Base-by-base conservation (phyloP, 768 basidiomycete genomes). In the Trametes elegans region DNA sequence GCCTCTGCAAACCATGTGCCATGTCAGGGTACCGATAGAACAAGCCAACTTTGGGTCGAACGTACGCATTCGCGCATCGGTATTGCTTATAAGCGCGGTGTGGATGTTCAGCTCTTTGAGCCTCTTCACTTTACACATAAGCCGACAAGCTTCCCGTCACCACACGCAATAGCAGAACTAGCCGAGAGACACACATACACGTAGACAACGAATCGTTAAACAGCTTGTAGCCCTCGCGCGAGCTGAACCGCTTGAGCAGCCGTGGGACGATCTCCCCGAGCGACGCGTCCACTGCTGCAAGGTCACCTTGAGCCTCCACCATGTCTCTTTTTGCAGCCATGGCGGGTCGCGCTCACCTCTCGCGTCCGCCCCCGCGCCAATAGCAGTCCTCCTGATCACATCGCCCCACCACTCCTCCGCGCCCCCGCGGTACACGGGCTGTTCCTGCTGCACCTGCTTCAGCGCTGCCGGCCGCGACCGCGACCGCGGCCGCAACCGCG, bases 361-460 rank as follows among this genome's bases (percentile, higher is more conserved):
- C 43, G 78, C 66, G 68, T 86, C 74, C 3, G 84, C 90, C 1
- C 88, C 88, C 38, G 90, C 88, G 3, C 83, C 88, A 2, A 89
- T 68, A 16, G 89, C 90, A 32, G 90, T 92, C 53, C 80, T 72
- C 53, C 74, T 75, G 57, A 93, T 84, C 34, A 93, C 88, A 58
- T 88, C 84, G n/a, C 73, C 68, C 90, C 90, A 93, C 89, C 88
- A 92, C 3, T 64, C 68, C 28, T 77, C 67, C 42, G 77, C 76
- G 43, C 84, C 84, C 14, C 74, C 68, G 43, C 69, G 65, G 64
- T 90, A 90, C 0, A 73, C 78, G 1, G 88, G 87, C 40, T 77
- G 75, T 56, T 84, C 80, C 14, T 59, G 71, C 65, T 90, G 85
- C 18, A 85, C 62, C 57, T 79, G 71, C 57, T 68, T 76, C 55